Conservation (phyloP, 495 filamentous ascomycete genomes). For the Penicillium lividum region DNA sequence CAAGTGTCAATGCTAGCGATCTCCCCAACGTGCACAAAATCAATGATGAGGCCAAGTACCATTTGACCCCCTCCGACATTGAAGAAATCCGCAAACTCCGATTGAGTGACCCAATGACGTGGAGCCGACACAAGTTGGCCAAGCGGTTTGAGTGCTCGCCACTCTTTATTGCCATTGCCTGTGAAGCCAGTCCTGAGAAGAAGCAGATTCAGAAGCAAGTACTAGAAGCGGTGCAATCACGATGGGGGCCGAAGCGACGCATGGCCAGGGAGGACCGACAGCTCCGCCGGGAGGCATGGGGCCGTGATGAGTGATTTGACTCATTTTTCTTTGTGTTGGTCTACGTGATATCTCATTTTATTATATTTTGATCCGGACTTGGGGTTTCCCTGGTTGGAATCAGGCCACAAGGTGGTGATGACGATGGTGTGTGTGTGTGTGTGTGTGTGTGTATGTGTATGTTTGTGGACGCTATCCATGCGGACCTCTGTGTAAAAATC, state of each 20-base stretch:
- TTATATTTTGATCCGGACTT: neutral
- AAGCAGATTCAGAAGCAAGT: slow-evolving; percentile 54
- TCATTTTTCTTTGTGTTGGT: neutral
- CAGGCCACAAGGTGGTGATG: neutral
- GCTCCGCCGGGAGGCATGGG: slow-evolving; percentile 64
- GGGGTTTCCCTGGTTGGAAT: neutral
- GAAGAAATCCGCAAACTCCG: slow-evolving; percentile 76
- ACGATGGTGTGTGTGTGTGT: neutral
- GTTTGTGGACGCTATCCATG: slow-evolving; percentile 1
- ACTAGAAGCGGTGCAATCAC: slow-evolving; percentile 61
- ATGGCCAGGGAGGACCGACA: slow-evolving; percentile 73
- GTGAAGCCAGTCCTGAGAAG: slow-evolving; percentile 48
- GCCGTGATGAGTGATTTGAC: slow-evolving; percentile 42
- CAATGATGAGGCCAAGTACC: slow-evolving; percentile 65
- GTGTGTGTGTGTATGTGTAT: neutral
- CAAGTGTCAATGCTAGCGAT: slow-evolving; percentile 24
- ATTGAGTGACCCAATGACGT: slow-evolving; percentile 62
- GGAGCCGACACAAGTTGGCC: slow-evolving; percentile 71
- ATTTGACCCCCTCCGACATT: slow-evolving; percentile 72
- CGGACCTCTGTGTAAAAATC: slow-evolving; percentile 19
- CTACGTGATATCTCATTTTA: neutral
- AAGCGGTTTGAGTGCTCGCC: slow-evolving; percentile 74
- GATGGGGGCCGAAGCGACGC: slow-evolving; percentile 71
- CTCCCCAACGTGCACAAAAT: slow-evolving; percentile 60
- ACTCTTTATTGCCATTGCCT: slow-evolving; percentile 66